Evolutionary conservation across 305 asterid species (phyloP), one percentile per base, ranked within the genome.

Genomic region (Caryopteris hybrid): DNA sequence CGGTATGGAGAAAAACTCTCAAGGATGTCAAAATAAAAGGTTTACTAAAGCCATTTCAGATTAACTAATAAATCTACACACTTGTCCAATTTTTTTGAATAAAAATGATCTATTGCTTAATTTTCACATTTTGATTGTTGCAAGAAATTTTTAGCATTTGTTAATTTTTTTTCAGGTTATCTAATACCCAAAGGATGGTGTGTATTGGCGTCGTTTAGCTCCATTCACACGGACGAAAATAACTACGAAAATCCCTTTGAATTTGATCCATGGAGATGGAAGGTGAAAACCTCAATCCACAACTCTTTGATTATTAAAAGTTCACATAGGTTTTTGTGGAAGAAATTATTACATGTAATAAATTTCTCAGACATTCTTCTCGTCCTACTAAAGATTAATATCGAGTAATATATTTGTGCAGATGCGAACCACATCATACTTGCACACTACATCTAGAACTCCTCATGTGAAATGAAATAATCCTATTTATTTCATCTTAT

Each of bases 1-100:
- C 97, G 8, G 88, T 94, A n/a, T 94, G 99, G 99, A 89, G 99
- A 80, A 87, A 88, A 84, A 87, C 99, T 63, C 86, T 84, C 68
- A 86, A 85, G 78, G 99, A 94, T 70, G 97, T 94, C 76, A 76
- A 83, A 82, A 78, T 94, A 31, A 91, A 94, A 86, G 99, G 97
- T 84, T n/a, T 9, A n/a, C n/a, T n/a, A n/a, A n/a, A n/a, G n/a
- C n/a, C n/a, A n/a, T n/a, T n/a, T n/a, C n/a, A n/a, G n/a, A n/a
- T n/a, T n/a, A 27, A 18, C 22, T 8, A 27, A 4, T 9, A 25
- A n/a, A n/a, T n/a, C n/a, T n/a, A n/a, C n/a, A n/a, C n/a, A n/a
- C n/a, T n/a, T n/a, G n/a, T n/a, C n/a, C n/a, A n/a, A n/a, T n/a
- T n/a, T n/a, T n/a, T n/a, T n/a, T n/a, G n/a, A n/a, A n/a, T n/a